A percentile compares a stretch with the other conserved stretches of the same genome.
Conservation (phyloP, 805 yeast species). For the Saccharomycopsis sp. region DNA sequence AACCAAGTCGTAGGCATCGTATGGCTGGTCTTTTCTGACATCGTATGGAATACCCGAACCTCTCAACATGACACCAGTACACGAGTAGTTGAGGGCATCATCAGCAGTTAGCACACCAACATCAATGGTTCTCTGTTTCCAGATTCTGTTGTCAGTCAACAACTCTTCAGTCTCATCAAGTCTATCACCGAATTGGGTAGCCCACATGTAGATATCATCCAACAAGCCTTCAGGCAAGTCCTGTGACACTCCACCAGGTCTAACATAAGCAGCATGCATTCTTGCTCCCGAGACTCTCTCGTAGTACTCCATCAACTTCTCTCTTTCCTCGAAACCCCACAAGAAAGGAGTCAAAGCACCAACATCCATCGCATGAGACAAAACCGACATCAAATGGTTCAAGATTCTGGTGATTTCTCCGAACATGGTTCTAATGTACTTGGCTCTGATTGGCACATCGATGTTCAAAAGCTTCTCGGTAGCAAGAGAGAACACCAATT, state of each 20-base stretch:
- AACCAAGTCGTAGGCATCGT: conserved; percentile 81
- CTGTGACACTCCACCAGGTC: conserved; percentile 91
- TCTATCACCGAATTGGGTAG: conserved; percentile 91
- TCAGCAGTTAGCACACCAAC: conserved; percentile 80
- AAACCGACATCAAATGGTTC: conserved; percentile 80
- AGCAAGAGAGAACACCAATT: conserved; percentile 75
- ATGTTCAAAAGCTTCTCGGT: conserved; percentile 78
- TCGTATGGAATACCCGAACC: conserved; percentile 88
- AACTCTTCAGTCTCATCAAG: conserved; percentile 86
- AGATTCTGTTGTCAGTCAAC: conserved; percentile 83
- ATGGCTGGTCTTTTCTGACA: conserved; percentile 79
- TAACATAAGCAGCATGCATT: conserved; percentile 78
- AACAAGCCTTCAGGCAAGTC: conserved; percentile 80
- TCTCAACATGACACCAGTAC: conserved; percentile 85
- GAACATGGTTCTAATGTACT: conserved; percentile 77
- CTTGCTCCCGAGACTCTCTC: conserved; percentile 90
- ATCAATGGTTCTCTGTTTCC: conserved; percentile 81
- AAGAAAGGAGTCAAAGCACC: conserved; percentile 90
- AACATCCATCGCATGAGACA: conserved; percentile 89
- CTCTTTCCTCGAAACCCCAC: conserved; percentile 94
- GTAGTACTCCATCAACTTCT: conserved; percentile 86
- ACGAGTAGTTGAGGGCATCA: conserved; percentile 74
- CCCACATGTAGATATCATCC: conserved; percentile 94
- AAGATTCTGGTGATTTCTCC: conserved; percentile 81
- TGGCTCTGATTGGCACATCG: conserved; percentile 79